Percentiles rank a stretch among this genome's conserved stretches.
Evolutionary conservation across 768 basidiomycete genomes (phyloP).

Genomic region (Boletus tomentosulus): DNA sequence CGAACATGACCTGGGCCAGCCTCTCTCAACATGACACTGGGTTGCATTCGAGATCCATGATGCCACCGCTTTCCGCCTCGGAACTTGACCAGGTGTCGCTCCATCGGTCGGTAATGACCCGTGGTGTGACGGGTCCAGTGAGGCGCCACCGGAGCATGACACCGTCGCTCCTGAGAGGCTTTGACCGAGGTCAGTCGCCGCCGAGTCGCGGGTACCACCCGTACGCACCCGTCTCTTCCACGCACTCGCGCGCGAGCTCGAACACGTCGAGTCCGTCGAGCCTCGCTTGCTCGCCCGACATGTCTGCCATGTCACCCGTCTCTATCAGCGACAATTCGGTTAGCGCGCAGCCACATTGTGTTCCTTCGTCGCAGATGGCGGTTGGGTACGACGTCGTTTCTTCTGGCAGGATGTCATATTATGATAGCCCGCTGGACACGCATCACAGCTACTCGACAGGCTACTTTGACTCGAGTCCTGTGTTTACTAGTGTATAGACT

Average conservation of each 20-base stretch:
- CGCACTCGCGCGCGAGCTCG: constrained; percentile 29
- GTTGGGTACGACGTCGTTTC: constrained; percentile 23
- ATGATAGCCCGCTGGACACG: constrained; percentile 22
- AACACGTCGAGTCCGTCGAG: constrained; percentile 30
- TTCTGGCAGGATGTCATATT: constrained; percentile 25
- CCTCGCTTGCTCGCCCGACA: constrained; percentile 28
- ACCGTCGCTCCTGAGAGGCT: constrained; percentile 54
- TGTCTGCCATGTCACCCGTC: constrained; percentile 18
- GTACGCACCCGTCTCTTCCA: constrained; percentile 36
- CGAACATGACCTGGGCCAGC: constrained; percentile 24
- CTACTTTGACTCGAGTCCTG: constrained; percentile 21
- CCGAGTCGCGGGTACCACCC: constrained; percentile 53
- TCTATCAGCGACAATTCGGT: constrained; percentile 12
- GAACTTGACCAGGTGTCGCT: constrained; percentile 50
- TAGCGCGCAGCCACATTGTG: constrained; percentile 19
- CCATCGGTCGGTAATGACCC: constrained; percentile 21
- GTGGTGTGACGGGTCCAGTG: constrained; percentile 51
- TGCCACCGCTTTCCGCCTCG: constrained; percentile 51
- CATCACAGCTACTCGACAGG: constrained; percentile 17
- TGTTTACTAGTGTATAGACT: constrained; percentile 24
- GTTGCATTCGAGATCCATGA: constrained; percentile 40
- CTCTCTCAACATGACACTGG: constrained; percentile 23
- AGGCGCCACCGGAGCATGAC: constrained; percentile 76
- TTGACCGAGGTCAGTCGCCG: constrained; percentile 45
- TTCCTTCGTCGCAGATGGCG: constrained; percentile 18